A percentile compares a stretch with the other conserved stretches of the same genome.
phyloP scores from a whole-genome alignment of 805 yeast genomes.

The Spathaspora gorwiae region DNA sequence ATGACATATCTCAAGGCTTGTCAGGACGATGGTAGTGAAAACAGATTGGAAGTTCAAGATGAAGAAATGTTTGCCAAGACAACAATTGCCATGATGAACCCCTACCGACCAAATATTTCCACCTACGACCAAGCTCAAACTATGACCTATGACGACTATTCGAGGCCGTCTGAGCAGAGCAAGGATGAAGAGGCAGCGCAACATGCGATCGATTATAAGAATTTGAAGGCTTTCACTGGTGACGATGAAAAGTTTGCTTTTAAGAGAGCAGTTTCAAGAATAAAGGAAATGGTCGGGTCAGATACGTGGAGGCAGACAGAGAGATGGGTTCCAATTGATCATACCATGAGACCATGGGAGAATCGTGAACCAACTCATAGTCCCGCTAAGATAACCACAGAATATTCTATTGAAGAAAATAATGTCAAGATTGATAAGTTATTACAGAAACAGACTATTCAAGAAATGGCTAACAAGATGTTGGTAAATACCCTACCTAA shows the following conservation, averaged over 20 bases:
- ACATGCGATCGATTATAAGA: slow-evolving; percentile 31
- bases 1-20: slow-evolving; percentile 12
- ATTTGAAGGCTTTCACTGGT: slow-evolving; percentile 60
- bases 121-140: slow-evolving; percentile 51
- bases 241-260: slow-evolving; percentile 75
- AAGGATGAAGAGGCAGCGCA: slow-evolving; percentile 2
- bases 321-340: slow-evolving; percentile 54
- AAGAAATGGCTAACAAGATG: slow-evolving; percentile 5
- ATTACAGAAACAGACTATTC: slow-evolving; percentile 4
- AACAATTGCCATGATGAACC: slow-evolving; percentile 52
- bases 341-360: slow-evolving; percentile 56
- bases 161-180: not conserved
- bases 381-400: not conserved
- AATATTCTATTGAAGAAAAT: not conserved
- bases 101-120: slow-evolving; percentile 66
- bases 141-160: slow-evolving; percentile 12
- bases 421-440: slow-evolving; percentile 1
- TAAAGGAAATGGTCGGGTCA: slow-evolving; percentile 55
- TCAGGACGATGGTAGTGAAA: slow-evolving; percentile 16
- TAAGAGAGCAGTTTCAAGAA: slow-evolving; percentile 64
- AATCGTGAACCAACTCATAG: not conserved
- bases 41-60: slow-evolving; percentile 48
- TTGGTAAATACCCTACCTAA: slow-evolving; percentile 17
- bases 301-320: slow-evolving; percentile 44
- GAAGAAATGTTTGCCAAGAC: slow-evolving; percentile 70